Base-by-base conservation (phyloP, 345 rosid genomes). In the Murraya koenigii region DNA sequence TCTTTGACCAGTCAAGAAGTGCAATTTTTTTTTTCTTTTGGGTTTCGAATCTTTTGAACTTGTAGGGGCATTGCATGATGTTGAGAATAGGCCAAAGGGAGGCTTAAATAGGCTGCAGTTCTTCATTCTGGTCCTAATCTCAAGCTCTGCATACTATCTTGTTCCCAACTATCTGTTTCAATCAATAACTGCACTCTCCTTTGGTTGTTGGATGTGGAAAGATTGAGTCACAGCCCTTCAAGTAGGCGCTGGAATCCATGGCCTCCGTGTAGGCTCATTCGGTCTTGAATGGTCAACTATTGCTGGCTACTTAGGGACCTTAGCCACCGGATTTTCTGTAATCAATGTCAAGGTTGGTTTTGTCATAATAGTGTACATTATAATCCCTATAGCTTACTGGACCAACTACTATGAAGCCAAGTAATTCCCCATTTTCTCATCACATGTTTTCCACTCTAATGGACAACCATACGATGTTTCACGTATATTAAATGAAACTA, bases 261-360 rank as follows among this genome's bases (percentile, higher is more conserved):
- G 93, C 28, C 86, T 89, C 1, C 94, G 97, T 28, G 69, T 93
- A 15, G 94, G 93, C 55, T 88, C 97, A 1, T 91, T 94, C 22
- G 93, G 88, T 59, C 82, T 94, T 11, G 97, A 93, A 75, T 95
- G 97, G 97, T 80, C 97, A 17, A 88, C 90, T 0, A 80, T 91
- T 71, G 88, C 89, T 36, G 69, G 89, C 71, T 95, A 85, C 92
- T 36, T 93, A 44, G 94, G 93, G 30, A 85, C 98, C 22, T 83
- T 95, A 22, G 90, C 95, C 66, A 82, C 84, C 0, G 84, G 85
- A 63, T 91, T 88, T 56, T 86, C 92, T 79, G 91, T 95, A n/a
- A 75, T 82, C 66, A 95, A 91, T 36, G 69, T 66, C 70, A 52
- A 90, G 20, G 74, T 47, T 0, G 93, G 97, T 0, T 89, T 88